phyloP scores from a whole-genome alignment of 2,329 filamentous ascomycete genomes.

The Podosphaera xanthii region DNA sequence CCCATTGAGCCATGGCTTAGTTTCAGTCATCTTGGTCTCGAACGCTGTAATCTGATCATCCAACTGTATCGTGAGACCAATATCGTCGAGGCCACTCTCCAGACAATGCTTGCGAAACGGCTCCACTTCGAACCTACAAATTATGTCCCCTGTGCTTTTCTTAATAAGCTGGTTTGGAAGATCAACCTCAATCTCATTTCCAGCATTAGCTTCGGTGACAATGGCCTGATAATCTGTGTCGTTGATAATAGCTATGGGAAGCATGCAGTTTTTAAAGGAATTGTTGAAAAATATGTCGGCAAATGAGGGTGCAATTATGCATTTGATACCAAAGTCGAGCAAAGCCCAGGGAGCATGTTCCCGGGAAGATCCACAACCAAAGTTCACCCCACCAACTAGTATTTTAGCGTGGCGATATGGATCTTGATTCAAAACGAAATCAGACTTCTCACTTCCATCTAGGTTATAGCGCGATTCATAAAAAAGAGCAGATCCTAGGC shows the following conservation, averaged over 20 bases:
- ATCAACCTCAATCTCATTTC: conserved; percentile 72
- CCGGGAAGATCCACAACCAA: conserved; percentile 78
- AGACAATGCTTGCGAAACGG: conserved; percentile 88
- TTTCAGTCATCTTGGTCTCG: conserved; percentile 50
- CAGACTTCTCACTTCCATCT: conserved; percentile 50
- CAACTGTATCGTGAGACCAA: conserved; percentile 79
- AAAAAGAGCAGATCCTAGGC: conserved; percentile 74
- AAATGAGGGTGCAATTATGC: conserved; percentile 74
- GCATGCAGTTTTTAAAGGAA: conserved; percentile 99
- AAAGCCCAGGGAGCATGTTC: conserved; percentile 96
- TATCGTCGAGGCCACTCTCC: conserved; percentile 83
- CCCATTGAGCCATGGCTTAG: conserved; percentile 84
- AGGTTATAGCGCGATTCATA: conserved; percentile 57
- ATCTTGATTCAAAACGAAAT: conserved; percentile 78
- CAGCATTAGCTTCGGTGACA: conserved; percentile 53
- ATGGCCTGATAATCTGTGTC: conserved; percentile 43
- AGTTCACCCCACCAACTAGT: conserved; percentile 79
- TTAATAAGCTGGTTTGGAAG: conserved; percentile 67
- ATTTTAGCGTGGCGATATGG: conserved; percentile 72
- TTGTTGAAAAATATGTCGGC: conserved; percentile 99
- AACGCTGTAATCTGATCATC: conserved; percentile 73
- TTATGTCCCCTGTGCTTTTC: conserved; percentile 45
- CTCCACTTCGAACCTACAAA: conserved; percentile 71
- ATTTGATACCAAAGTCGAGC: conserved; percentile 88
- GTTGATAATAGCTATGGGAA: conserved; percentile 58